These are phyloP conservation scores for Hyaloscypha finlandica DNA, from an alignment of 495 filamentous ascomycete genomes.

Conservation along the genomic window DNA sequence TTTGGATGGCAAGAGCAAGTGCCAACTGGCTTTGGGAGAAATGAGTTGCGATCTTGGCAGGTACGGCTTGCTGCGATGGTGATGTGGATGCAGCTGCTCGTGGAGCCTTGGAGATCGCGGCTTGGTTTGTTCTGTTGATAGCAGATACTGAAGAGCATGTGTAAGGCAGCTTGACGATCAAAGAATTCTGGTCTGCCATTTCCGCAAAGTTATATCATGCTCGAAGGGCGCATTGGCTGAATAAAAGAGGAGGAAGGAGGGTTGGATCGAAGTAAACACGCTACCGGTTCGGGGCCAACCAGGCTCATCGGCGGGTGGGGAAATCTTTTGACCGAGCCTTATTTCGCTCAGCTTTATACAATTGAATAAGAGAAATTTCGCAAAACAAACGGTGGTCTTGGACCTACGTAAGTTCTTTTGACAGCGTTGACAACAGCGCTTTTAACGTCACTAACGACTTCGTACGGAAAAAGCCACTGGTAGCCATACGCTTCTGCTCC, in stretches of 20 bases:
- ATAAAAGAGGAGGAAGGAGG: not conserved
- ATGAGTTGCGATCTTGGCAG: slow-evolving; percentile 6
- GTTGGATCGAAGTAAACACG: not conserved
- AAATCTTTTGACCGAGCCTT: not conserved
- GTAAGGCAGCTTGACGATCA: slow-evolving; percentile 2
- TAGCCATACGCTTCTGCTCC: too few species aligned
- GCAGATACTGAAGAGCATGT: not conserved
- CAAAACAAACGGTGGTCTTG: not conserved
- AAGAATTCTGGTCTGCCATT: not conserved
- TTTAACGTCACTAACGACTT: too few species aligned
- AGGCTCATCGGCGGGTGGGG: too few species aligned
- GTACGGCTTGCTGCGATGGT: not conserved
- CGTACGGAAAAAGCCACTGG: too few species aligned
- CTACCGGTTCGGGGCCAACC: not conserved
- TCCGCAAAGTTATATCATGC: not conserved
- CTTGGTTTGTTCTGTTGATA: not conserved
- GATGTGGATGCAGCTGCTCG: not conserved
- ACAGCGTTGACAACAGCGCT: too few species aligned
- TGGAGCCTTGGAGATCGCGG: not conserved
- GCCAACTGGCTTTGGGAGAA: slow-evolving; percentile 44
- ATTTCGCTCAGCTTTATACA: not conserved
- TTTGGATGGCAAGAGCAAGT: slow-evolving; percentile 49
- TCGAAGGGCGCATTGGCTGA: not conserved
- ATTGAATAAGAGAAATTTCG: not conserved
- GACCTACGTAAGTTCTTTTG: not conserved